A percentile compares a stretch with the other conserved stretches of the same genome.
These are phyloP conservation scores for Cordyceps fumosorosea DNA, from an alignment of 2,329 filamentous ascomycete genomes.

Conservation along the genomic window DNA sequence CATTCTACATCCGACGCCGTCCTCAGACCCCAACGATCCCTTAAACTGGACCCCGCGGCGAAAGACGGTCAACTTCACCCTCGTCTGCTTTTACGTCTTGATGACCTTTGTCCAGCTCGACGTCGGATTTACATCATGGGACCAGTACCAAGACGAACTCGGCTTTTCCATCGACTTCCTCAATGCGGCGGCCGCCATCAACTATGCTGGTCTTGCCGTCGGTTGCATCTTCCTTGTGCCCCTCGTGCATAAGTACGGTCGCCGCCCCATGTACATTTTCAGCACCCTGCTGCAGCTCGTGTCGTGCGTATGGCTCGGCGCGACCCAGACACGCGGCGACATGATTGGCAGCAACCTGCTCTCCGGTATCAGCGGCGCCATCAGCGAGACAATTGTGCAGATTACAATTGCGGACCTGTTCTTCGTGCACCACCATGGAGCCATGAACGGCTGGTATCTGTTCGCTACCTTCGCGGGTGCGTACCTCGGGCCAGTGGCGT, in stretches of 20 bases:
- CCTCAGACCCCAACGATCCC: slow-evolving; percentile 45
- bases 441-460: slow-evolving; percentile 41
- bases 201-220: slow-evolving; percentile 16
- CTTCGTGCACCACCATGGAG: slow-evolving; percentile 28
- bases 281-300: slow-evolving; percentile 32
- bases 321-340: slow-evolving; percentile 34
- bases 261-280: slow-evolving; percentile 22
- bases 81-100: slow-evolving; percentile 34
- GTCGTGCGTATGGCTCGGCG: slow-evolving; percentile 32
- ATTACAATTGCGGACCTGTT: slow-evolving; percentile 31
- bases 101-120: slow-evolving; percentile 12
- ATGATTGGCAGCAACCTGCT: slow-evolving; percentile 34
- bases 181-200: slow-evolving; percentile 12
- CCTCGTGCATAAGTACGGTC: slow-evolving; percentile 19
- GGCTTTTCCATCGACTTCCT: slow-evolving; percentile 8
- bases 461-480: slow-evolving; percentile 24
- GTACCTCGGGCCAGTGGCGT: slow-evolving; percentile 24
- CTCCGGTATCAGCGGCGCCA: slow-evolving; percentile 31
- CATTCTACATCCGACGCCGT: slow-evolving; percentile 19
- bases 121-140: slow-evolving; percentile 10
- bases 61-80: slow-evolving; percentile 23
- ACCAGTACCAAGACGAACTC: slow-evolving; percentile 5
- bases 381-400: slow-evolving; percentile 32
- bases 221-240: slow-evolving; percentile 20
- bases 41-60: slow-evolving; percentile 51